Base-by-base conservation (phyloP, 2,329 filamentous ascomycete genomes). In the Alternaria conjuncta region DNA sequence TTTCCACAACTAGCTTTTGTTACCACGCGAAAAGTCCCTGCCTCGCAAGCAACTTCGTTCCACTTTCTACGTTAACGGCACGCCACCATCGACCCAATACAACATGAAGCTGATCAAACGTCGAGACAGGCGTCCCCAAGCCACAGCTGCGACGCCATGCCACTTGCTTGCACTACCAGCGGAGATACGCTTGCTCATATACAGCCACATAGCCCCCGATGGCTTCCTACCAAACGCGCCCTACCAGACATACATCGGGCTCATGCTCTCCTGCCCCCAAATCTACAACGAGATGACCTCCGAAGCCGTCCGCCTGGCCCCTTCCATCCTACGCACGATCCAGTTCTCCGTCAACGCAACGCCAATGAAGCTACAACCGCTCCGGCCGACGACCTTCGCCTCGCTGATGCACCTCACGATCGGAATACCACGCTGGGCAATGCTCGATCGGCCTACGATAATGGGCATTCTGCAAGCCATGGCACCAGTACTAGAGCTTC, bases 251-350 rank as follows among this genome's bases (percentile, higher is more conserved):
- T 50, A 59, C 55, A 32, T 49, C 5, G 41, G 43, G 41, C 60
- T 54, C 6, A 36, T 59, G 28, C 53, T 63, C 26, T 55, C 60
- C n/a, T 63, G 60, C 55, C 49, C 54, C 25, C 47, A 58, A 15
- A 59, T 63, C 12, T 20, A 21, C 21, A n/a, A 53, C 20, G 60
- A 63, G 30, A 55, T 63, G 56, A 15, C 50, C 13, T 43, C 44
- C 12, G 59, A 61, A 36, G 23, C 44, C 18, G 8, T 51, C 41
- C 45, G 53, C 45, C 3, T 45, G 21, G 59, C 59, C 13, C 44
- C 59, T 43, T 13, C 15, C 12, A 51, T 61, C 44, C 45, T 57
- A 10, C 25, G 20, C n/a, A 15, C 10, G 11, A 43, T 57, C 20
- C 21, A 57, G 32, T 20, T 32, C 18, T n/a, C 43, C 2, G 13